Percentiles rank a stretch among this genome's conserved stretches.
These are phyloP conservation scores for Cornus kousa DNA, from an alignment of 148 eudicot species.

Conservation along the genomic window DNA sequence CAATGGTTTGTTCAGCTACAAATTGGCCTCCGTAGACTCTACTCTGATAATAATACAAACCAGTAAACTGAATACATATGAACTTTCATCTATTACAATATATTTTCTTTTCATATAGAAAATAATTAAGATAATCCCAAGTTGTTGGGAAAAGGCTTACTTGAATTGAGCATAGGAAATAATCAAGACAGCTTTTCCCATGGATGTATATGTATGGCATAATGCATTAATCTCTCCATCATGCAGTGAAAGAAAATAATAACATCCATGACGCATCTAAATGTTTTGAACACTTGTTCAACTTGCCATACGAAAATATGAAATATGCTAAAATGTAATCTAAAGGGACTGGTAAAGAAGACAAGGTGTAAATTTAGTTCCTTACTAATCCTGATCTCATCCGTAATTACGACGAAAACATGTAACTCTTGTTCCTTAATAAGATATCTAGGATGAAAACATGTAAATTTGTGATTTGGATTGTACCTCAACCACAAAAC, in stretches of 20 bases:
- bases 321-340: too few species aligned
- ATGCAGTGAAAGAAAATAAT: not conserved
- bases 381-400: not conserved
- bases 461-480: not conserved
- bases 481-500: slow-evolving; percentile 84
- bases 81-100: not conserved
- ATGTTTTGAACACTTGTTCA: not conserved
- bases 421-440: not conserved
- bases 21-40: not conserved
- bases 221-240: not conserved
- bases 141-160: too few species aligned
- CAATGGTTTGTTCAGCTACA: not conserved
- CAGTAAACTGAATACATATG: not conserved
- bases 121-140: too few species aligned
- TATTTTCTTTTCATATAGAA: too few species aligned
- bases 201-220: not conserved
- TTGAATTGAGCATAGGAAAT: not conserved
- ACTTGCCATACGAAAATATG: too few species aligned
- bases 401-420: not conserved
- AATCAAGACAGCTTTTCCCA: not conserved
- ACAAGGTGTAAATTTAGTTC: not conserved
- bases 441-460: not conserved
- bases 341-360: too few species aligned
- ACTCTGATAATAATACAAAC: not conserved
- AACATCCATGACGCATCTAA: not conserved